Evolutionary conservation across 345 rosid genomes (phyloP).

Genomic region (Salix suchowensis): DNA sequence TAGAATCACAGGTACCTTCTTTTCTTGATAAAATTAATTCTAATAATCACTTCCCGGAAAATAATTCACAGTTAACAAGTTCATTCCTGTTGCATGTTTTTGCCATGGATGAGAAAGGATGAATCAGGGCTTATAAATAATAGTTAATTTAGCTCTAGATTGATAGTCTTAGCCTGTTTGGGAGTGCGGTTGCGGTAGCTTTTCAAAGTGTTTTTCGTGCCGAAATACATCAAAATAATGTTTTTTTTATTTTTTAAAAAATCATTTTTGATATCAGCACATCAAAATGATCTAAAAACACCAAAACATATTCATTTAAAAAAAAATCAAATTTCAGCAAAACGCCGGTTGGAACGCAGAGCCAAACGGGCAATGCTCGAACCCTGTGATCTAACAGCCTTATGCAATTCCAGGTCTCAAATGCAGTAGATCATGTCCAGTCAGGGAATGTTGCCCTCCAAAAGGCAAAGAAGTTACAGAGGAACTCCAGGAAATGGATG

Average conservation of each 20-base stretch:
- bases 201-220: no score
- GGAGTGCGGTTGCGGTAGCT: no score
- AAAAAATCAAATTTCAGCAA: no score
- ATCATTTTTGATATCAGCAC: no score
- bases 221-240: no score
- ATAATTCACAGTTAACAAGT: not conserved
- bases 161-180: not conserved
- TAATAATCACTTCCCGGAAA: not conserved
- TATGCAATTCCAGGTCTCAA: slow-evolving; percentile 54
- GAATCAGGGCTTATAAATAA: not conserved
- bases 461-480: slow-evolving; percentile 68
- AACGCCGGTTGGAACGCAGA: no score
- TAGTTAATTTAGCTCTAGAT: not conserved
- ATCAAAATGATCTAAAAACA: no score
- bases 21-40: not conserved
- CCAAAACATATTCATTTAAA: no score
- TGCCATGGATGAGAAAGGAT: not conserved
- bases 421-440: slow-evolving; percentile 86
- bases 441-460: slow-evolving; percentile 69
- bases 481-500: slow-evolving; percentile 88
- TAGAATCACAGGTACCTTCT: slow-evolving; percentile 68
- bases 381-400: not conserved
- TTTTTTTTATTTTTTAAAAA: no score
- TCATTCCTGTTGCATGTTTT: not conserved
- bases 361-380: no score